These are phyloP conservation scores for Thalassia testudinum DNA, from an alignment of 116 monocot species.

Conservation along the genomic window DNA sequence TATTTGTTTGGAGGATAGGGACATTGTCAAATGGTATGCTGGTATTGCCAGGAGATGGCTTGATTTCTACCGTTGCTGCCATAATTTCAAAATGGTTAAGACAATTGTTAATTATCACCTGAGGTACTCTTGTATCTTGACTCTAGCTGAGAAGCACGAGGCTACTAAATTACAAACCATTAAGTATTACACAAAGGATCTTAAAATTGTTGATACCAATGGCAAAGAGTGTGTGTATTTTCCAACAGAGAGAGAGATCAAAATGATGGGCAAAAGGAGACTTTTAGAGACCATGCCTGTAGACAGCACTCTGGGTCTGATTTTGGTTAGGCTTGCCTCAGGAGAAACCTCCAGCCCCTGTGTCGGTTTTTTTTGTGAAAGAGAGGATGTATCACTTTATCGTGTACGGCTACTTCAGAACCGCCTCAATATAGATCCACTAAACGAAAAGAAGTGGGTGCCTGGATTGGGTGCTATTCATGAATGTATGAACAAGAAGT, in stretches of 20 bases:
- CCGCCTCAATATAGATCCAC: constrained; percentile 75
- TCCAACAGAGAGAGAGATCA: constrained; percentile 78
- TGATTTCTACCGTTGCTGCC: constrained; percentile 84
- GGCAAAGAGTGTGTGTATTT: constrained; percentile 39
- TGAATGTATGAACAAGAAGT: constrained; percentile 82
- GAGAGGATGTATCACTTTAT: constrained; percentile 49
- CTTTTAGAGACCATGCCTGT: constrained; percentile 77
- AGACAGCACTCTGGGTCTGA: constrained; percentile 60
- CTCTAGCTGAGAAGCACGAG: constrained; percentile 90
- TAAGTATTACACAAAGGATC: constrained; percentile 79
- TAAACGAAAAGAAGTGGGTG: constrained; percentile 79
- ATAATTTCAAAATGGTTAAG: constrained; percentile 82
- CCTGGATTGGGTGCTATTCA: constrained; percentile 72
- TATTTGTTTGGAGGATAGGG: constrained; percentile 69
- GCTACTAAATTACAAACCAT: constrained; percentile 70
- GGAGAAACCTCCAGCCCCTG: constrained; percentile 27
- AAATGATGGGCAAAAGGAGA: constrained; percentile 69
- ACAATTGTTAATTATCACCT: constrained; percentile 75
- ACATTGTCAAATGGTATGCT: constrained; percentile 93
- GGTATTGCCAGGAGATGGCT: constrained; percentile 83
- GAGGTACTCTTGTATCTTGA: constrained; percentile 88
- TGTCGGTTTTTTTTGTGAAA: constrained; percentile 69
- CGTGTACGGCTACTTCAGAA: constrained; percentile 80
- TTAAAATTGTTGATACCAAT: constrained; percentile 34
- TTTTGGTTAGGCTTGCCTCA: constrained; percentile 55